Percentiles rank a stretch among this genome's conserved stretches.
These are phyloP conservation scores for Trichosporon ovoides DNA, from an alignment of 1,284 basidiomycete genomes.

Conservation along the genomic window DNA sequence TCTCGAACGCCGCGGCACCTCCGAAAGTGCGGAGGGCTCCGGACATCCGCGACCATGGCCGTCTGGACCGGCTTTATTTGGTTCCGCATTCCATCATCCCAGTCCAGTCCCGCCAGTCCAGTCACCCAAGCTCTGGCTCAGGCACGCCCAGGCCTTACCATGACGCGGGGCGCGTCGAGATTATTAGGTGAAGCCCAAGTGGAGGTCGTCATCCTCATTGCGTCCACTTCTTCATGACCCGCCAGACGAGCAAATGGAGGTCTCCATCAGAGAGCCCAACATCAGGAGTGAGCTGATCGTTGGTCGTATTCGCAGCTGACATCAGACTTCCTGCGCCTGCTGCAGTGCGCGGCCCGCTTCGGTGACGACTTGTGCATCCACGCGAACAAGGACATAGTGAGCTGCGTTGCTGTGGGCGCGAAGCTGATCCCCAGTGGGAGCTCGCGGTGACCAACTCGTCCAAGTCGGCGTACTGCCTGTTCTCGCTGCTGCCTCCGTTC, in stretches of 20 bases:
- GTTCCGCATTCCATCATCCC: neutral
- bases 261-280: slow-evolving; percentile 32
- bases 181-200: neutral
- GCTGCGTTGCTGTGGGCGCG: neutral
- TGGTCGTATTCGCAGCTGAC: slow-evolving; percentile 56
- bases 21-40: neutral
- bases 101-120: neutral
- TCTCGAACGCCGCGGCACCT: neutral
- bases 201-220: neutral
- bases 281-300: slow-evolving; percentile 26
- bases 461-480: slow-evolving; percentile 45
- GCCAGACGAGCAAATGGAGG: slow-evolving; percentile 26
- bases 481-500: slow-evolving; percentile 39
- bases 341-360: slow-evolving; percentile 46
- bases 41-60: neutral
- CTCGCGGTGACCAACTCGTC: slow-evolving; percentile 43
- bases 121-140: neutral
- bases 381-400: slow-evolving; percentile 35
- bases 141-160: neutral
- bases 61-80: neutral
- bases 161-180: neutral
- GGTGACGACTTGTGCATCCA: slow-evolving; percentile 48
- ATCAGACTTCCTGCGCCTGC: slow-evolving; percentile 42
- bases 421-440: slow-evolving; percentile 35
- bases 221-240: neutral